Evolutionary conservation across 2,329 filamentous ascomycete species (phyloP), one percentile per base, ranked within the genome.

Genomic region (Xylaria sp.): DNA sequence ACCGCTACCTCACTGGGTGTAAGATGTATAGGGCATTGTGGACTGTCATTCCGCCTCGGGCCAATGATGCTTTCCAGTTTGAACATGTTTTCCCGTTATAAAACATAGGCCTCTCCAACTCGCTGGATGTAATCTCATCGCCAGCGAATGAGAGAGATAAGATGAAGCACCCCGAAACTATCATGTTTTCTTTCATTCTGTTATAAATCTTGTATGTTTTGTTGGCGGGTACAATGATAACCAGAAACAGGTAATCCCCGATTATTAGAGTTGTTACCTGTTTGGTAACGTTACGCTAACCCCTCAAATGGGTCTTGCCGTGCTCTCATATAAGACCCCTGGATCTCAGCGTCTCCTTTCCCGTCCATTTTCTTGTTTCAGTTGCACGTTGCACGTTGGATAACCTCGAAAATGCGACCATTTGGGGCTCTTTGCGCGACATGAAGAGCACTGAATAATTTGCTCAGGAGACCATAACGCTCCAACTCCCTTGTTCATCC

Each of bases 41-140:
- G 28, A 2, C 41, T 63, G 28, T 34, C 37, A 63, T 66, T 20
- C 25, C 44, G 23, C 46, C 39, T 18, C 23, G 39, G 52, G 28
- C 65, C 65, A 66, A 66, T 63, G 13, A n/a, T 32, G 52, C n/a
- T n/a, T 13, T 46, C 59, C 5, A 50, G 18, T 20, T 34, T 46
- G 2, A 48, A 56, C 58, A 57, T 58, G 65, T 46, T 66, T 62
- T 23, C 13, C 18, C 3, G 28, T 34, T 8, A 4, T 57, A 23
- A 56, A 39, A 57, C 52, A 32, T 20, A 18, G 20, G n/a, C 37
- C 13, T 44, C 23, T 58, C 39, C 39, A 46, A 46, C 23, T 58
- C 39, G 15, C 7, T 46, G n/a, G 9, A n/a, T 58, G 56, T 15
- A 46, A 32, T 12, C 28, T 34, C 7, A 18, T 28, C 6, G 8